Evolutionary conservation across 495 filamentous ascomycete species (phyloP), one percentile per base, ranked within the genome.

Genomic region (Xylaria intraflava): DNA sequence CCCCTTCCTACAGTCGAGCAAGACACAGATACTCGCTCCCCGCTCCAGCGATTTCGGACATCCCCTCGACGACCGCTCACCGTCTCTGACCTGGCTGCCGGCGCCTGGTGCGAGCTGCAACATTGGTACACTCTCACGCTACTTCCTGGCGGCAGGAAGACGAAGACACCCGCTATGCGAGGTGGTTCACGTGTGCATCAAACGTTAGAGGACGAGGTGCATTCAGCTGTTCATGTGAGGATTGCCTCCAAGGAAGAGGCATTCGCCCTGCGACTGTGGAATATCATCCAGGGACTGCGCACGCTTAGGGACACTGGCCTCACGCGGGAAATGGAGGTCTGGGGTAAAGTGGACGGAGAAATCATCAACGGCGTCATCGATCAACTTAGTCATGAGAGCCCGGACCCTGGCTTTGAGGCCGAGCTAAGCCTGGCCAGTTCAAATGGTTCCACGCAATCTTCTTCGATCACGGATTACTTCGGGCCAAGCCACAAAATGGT

Each of bases 31-130:
- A 62, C 51, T 1, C 68, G 64, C 14, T 68, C 78, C 6, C 78
- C 77, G 6, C 51, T 81, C 10, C 61, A 90, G 50, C 85, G 89
- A 29, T 97, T 95, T 64, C 84, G 93, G 20, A 82, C 79, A 1
- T 77, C 79, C 19, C 88, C 88, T 0, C 85, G 79, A 58, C 91
- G 88, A 59, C 79, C 87, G 0, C 80, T 98, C n/a, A 89, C 87
- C 0, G 93, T 98, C 4, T 88, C 89, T 2, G 93, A 98, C 67
- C 65, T 98, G 38, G 79, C 92, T 1, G 85, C 86, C 12, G 90
- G 90, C 2, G 82, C 90, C 8, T 98, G 93, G 93, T 98, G 93
- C 66, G 94, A 98, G 67, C 69, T 96, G 40, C 93, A 98, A 65
- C 92, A 95, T 59, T 87, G 82, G 77, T 97, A 90, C 72, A 84